phyloP scores from a whole-genome alignment of 306 rosid species.

The Cotoneaster glaucophyllus region DNA sequence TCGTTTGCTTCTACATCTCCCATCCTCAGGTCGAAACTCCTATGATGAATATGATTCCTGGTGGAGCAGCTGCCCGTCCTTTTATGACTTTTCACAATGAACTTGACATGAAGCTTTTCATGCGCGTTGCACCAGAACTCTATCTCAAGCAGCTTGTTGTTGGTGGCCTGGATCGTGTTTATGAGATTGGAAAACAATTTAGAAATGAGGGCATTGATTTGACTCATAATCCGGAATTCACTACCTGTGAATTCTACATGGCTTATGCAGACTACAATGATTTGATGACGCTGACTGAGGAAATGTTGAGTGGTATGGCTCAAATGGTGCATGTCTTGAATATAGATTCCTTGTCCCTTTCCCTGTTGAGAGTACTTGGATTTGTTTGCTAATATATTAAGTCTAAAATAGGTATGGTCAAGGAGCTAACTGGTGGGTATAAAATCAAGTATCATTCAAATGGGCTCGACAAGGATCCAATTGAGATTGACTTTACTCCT shows the following conservation, averaged over 20 bases:
- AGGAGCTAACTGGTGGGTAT: conserved; percentile 76
- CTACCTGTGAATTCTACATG: conserved; percentile 96
- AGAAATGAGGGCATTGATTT: conserved; percentile 98
- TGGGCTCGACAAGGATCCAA: conserved; percentile 27
- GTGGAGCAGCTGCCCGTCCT: conserved; percentile 97
- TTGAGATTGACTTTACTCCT: conserved; percentile 38
- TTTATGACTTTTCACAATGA: conserved; percentile 91
- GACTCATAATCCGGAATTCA: conserved; percentile 93
- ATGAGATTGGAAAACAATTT: conserved; percentile 97
- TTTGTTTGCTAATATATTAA: conserved; percentile 11
- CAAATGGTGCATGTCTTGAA: neutral
- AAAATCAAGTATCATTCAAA: conserved; percentile 68
- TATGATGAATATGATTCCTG: conserved; percentile 97
- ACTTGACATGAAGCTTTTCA: conserved; percentile 71
- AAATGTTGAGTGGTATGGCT: conserved; percentile 74
- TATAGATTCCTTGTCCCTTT: neutral
- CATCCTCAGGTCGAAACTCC: conserved; percentile 87
- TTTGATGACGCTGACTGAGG: conserved; percentile 78
- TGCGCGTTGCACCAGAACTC: conserved; percentile 96
- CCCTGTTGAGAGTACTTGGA: neutral
- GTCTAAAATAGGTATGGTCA: conserved; percentile 61
- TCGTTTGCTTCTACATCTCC: neutral
- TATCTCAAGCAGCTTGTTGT: conserved; percentile 88
- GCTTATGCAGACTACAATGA: conserved; percentile 84
- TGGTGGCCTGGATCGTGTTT: conserved; percentile 95